These are phyloP conservation scores for Tubosaeta sp. DNA, from an alignment of 768 basidiomycete genomes.

Conservation along the genomic window DNA sequence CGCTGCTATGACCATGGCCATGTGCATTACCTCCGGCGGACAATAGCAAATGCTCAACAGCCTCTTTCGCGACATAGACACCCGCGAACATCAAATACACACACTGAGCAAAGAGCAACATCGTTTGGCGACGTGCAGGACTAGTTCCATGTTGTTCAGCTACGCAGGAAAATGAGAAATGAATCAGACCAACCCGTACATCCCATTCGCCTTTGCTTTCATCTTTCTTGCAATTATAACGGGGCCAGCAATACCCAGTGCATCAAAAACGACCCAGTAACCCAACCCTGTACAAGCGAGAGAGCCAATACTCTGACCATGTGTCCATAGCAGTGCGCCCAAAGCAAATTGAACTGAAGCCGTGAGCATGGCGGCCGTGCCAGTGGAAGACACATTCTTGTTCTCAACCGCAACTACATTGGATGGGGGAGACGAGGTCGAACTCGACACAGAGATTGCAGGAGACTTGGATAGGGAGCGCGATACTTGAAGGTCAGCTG, in stretches of 20 bases:
- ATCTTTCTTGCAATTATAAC: slow-evolving; percentile 36
- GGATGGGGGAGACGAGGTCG: slow-evolving; percentile 2
- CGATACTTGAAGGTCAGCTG: slow-evolving; percentile 9
- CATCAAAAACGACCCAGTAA: slow-evolving; percentile 95
- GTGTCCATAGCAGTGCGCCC: slow-evolving; percentile 80
- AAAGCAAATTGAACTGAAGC: slow-evolving; percentile 51
- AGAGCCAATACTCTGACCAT: slow-evolving; percentile 84
- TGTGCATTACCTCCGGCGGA: slow-evolving; percentile 77
- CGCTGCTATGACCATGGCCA: slow-evolving; percentile 57
- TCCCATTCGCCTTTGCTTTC: slow-evolving; percentile 27
- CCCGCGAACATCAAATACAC: slow-evolving; percentile 94
- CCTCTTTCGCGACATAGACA: slow-evolving; percentile 96
- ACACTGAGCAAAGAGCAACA: slow-evolving; percentile 80
- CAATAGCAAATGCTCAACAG: slow-evolving; percentile 86
- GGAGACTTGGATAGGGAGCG: slow-evolving; percentile 25
- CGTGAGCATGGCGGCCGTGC: slow-evolving; percentile 18
- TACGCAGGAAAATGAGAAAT: slow-evolving; percentile 17
- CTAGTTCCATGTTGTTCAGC: slow-evolving; percentile 31
- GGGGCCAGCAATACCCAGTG: slow-evolving; percentile 65
- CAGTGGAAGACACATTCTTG: slow-evolving; percentile 18
- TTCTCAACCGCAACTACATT: neutral
- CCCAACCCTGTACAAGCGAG: slow-evolving; percentile 87
- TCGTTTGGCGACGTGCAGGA: slow-evolving; percentile 62
- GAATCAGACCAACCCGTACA: slow-evolving; percentile 57
- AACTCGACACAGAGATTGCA: slow-evolving; percentile 10